Evolutionary conservation across 768 basidiomycete species (phyloP), one percentile per base, ranked within the genome.

Genomic region (Termitomyces sp.): DNA sequence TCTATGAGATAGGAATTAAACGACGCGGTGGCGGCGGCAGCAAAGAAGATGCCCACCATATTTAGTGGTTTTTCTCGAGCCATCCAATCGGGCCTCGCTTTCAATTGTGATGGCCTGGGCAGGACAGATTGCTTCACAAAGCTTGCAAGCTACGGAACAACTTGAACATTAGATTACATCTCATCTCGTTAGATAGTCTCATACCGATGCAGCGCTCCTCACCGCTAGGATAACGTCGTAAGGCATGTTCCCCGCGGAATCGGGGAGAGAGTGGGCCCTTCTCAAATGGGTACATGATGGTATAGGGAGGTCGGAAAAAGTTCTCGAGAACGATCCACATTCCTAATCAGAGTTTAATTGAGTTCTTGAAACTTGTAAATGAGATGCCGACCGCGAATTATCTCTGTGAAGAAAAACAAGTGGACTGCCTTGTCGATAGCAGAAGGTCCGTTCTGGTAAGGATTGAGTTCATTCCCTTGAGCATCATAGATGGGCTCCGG

Each of bases 51-150:
- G 4, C 49, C 38, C 50, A 90, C 94, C 97, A 68, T 98, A 99
- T 87, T 93, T 92, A 33, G 97, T 98, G 59, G 97, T 99, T 76
- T 93, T 84, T 70, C 97, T 84, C 56, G 93, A 95, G 47, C 97
- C 97, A 71, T 99, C 97, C 74, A 87, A 79, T 63, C 97, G 89
- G 57, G 95, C 87, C 75, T 99, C 97, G 61, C 94, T 96, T 77
- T 99, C 97, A 65, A 99, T 99, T 28, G 97, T 98, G 71, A 99
- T 99, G 32, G 97, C 97, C 72, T 98, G 97, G 30, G 97, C 97
- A 36, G 97, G 97, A 72, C 97, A 99, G 68, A 99, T 99, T 41
- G 97, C 96, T 74, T 98, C 97, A 69, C 97, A 99, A 23, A 99
- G 85, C 75, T 98, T 98, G 78, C 97, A 99, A 32, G 97, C 96